phyloP scores from a whole-genome alignment of 495 filamentous ascomycete species.

The Penicillium herquei region DNA sequence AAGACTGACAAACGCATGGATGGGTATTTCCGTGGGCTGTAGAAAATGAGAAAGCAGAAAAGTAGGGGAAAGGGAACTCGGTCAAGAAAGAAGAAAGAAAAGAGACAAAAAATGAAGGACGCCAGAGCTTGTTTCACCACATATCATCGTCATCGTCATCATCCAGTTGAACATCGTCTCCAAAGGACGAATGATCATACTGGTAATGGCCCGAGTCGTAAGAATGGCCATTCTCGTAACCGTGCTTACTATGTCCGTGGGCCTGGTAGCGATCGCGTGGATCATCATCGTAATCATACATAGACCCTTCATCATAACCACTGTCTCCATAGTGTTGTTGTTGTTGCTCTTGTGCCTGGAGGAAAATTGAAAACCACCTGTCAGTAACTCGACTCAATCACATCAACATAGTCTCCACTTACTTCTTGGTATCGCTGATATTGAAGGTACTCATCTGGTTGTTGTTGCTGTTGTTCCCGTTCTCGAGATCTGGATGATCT shows the following conservation, averaged over 20 bases:
- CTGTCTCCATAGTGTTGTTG: constrained; percentile 45
- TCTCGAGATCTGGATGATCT: constrained; percentile 64
- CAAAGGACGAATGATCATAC: constrained; percentile 51
- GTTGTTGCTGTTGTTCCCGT: constrained; percentile 17
- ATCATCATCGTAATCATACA: constrained; percentile 58
- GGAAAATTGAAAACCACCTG: neutral
- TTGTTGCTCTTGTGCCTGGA: constrained; percentile 50
- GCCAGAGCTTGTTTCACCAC: constrained; percentile 45
- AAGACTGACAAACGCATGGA: constrained; percentile 29
- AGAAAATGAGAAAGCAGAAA: constrained; percentile 29
- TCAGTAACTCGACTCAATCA: constrained; percentile 4
- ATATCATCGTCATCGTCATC: constrained; percentile 56
- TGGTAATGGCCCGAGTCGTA: constrained; percentile 46
- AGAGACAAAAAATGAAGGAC: constrained; percentile 13
- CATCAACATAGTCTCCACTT: constrained; percentile 16
- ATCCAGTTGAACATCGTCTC: constrained; percentile 47
- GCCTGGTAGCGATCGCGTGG: constrained; percentile 50
- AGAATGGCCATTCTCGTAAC: constrained; percentile 45
- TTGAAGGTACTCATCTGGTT: constrained; percentile 60
- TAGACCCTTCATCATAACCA: constrained; percentile 57
- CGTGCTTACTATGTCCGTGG: constrained; percentile 50
- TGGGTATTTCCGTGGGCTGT: constrained; percentile 38
- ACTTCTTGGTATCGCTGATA: constrained; percentile 69
- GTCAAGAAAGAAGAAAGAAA: constrained; percentile 4
- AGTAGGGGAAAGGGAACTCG: neutral